Evolutionary conservation across 2,329 filamentous ascomycete species (phyloP), one percentile per base, ranked within the genome.

Genomic region (Cryoendolithus antarcticus): DNA sequence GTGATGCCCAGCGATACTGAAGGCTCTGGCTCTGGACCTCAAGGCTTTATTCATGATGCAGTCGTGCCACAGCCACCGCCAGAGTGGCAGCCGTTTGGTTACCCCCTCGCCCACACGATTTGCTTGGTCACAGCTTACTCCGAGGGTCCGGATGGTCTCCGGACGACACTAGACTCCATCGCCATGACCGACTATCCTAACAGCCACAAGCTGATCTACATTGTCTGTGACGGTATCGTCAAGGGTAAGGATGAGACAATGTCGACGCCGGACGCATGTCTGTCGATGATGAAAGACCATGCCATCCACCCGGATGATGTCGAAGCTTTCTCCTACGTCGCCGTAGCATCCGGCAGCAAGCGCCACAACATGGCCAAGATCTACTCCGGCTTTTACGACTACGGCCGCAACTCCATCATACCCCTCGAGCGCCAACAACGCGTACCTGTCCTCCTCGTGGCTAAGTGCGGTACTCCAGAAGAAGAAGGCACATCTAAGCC

Each of bases 281-380:
- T 98, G 40, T 71, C 77, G 54, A 98, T 98, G 91, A 84, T 98
- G 79, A 91, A 82, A 58, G 91, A 98, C 52, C 80, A 86, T 54
- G 80, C 85, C 2, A 72, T 86, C 6, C 73, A 77, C 4, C 80
- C 78, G 1, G 77, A 93, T 19, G 80, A 95, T 43, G 91, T 96
- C 2, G 72, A 86, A 53, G 74, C 86, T 0, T 95, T 86, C 63
- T 96, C 89, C 1, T 98, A 98, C 50, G 91, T 98, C 37, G 93
- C 91, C 9, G 89, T 98, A 28, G 86, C 91, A 31, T 91, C 83
- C 58, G 91, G 91, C 42, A 83, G 88, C 35, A 98, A 98, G 69
- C 80, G 91, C 53, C 93, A 98, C 75, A 98, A 96, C 65, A 98
- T 96, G 91, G 89, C 91, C 52, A 95, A 96, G 70, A 78, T 96